Conservation (phyloP, 352 stramenopile species). For the Pythium grandisporangium region DNA sequence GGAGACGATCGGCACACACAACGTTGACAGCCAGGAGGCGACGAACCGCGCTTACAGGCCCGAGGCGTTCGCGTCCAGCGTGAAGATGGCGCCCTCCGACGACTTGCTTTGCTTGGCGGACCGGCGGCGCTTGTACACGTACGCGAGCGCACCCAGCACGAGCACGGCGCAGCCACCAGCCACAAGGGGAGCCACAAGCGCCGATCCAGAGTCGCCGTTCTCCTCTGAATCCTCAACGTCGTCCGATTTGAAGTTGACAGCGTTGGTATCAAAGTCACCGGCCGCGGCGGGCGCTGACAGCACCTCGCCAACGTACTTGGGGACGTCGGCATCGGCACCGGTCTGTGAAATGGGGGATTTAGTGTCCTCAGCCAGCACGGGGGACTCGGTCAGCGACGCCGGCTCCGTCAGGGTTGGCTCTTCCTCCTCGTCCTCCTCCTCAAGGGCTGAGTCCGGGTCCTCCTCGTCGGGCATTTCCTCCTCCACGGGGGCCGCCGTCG, state of each 20-base stretch:
- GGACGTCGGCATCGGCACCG: not conserved
- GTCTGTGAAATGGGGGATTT: not conserved
- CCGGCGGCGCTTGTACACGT: constrained; percentile 61
- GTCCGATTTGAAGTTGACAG: constrained; percentile 28
- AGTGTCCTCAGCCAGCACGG: constrained; percentile 3
- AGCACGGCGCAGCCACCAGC: constrained; percentile 26
- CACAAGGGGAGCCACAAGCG: constrained; percentile 12
- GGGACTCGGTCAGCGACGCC: constrained; percentile 1
- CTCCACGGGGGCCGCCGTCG: no score
- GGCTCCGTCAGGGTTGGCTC: not conserved
- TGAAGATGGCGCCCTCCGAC: constrained; percentile 60
- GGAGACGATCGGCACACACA: not conserved
- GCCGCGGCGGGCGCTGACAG: not conserved
- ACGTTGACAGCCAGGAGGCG: not conserved
- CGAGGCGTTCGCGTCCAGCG: constrained; percentile 61
- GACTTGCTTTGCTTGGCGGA: constrained; percentile 36
- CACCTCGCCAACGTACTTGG: not conserved
- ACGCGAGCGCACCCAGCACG: constrained; percentile 33
- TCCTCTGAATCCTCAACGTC: no score
- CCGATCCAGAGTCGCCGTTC: constrained; percentile 1
- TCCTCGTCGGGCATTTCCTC: not conserved
- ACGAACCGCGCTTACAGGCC: constrained; percentile 32
- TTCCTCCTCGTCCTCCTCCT: not conserved
- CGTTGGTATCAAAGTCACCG: constrained; percentile 20
- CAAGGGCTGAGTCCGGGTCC: not conserved